phyloP scores from a whole-genome alignment of 768 basidiomycete species.

The Filobasidium floriforme region DNA sequence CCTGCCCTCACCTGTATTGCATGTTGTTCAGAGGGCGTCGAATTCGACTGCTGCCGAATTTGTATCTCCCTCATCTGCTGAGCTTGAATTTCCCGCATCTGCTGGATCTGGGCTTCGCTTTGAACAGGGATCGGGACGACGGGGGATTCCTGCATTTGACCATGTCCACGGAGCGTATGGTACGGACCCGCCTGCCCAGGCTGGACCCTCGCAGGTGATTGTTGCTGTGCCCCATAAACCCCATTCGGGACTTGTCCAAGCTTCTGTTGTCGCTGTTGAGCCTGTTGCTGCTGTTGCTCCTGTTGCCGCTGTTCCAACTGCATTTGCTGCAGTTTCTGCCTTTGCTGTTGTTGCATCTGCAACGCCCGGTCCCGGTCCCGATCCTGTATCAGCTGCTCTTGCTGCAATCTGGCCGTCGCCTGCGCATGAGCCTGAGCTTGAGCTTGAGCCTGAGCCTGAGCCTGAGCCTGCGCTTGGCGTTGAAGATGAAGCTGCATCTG shows the following conservation, averaged over 20 bases:
- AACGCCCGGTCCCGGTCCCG: background rate
- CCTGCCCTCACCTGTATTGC: background rate
- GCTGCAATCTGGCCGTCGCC: background rate
- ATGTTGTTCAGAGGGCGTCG: background rate
- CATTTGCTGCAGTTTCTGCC: constrained; percentile 9
- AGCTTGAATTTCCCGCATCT: constrained; percentile 5
- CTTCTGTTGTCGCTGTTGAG: background rate
- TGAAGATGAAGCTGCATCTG: background rate
- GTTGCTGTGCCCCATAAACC: background rate
- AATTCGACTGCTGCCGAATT: background rate
- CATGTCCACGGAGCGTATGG: background rate
- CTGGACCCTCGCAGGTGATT: background rate
- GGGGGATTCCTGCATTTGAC: background rate
- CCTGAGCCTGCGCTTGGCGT: background rate
- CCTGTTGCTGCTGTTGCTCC: background rate
- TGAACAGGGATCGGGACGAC: background rate
- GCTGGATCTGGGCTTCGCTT: background rate
- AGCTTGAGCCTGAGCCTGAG: background rate
- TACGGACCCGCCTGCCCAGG: background rate
- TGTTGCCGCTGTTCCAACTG: constrained; percentile 12
- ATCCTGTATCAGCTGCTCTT: background rate
- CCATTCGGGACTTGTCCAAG: background rate
- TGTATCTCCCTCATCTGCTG: constrained; percentile 1
- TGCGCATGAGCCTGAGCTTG: background rate
- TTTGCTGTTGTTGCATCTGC: constrained; percentile 3